A percentile compares a stretch with the other conserved stretches of the same genome.
These are phyloP conservation scores for Nidula microcarpa DNA, from an alignment of 768 basidiomycete species.

Conservation along the genomic window DNA sequence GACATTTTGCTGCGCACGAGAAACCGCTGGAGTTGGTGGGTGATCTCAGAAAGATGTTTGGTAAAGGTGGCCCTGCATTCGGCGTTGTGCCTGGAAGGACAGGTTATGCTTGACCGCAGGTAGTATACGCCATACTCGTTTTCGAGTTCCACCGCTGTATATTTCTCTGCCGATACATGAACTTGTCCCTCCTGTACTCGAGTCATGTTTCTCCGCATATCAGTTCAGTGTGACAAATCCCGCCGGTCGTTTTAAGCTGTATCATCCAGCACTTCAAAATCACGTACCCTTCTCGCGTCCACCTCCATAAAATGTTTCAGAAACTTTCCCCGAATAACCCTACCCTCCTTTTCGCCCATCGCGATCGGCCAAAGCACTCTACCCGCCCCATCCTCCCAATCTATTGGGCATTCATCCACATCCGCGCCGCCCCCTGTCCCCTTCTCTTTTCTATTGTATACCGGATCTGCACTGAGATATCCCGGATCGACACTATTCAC, in stretches of 20 bases:
- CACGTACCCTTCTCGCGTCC: no score
- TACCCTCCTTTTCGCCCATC: conserved; percentile 20
- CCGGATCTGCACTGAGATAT: conserved; percentile 31
- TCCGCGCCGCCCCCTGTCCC: conserved; percentile 19
- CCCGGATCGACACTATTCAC: conserved; percentile 33
- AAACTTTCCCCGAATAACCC: conserved; percentile 28
- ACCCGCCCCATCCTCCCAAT: conserved; percentile 29
- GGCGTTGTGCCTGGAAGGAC: conserved; percentile 37
- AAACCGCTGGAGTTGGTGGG: conserved; percentile 32
- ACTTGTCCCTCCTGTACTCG: no score
- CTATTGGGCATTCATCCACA: conserved; percentile 20
- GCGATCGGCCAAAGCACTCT: conserved; percentile 28
- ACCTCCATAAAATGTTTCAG: conserved; percentile 27
- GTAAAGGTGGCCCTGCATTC: conserved; percentile 33
- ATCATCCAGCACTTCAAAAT: no score
- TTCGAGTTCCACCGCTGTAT: no score
- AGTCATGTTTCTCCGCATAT: no score
- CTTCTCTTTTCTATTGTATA: conserved; percentile 5
- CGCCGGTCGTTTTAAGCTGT: no score
- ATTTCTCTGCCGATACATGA: no score
- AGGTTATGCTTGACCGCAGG: conserved; percentile 25
- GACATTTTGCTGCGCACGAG: conserved; percentile 45
- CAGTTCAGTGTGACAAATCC: no score
- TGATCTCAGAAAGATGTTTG: conserved; percentile 16
- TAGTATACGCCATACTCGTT: no score